Conservation (phyloP, 441 rosid species). For the Euphorbia schlechtendalii region DNA sequence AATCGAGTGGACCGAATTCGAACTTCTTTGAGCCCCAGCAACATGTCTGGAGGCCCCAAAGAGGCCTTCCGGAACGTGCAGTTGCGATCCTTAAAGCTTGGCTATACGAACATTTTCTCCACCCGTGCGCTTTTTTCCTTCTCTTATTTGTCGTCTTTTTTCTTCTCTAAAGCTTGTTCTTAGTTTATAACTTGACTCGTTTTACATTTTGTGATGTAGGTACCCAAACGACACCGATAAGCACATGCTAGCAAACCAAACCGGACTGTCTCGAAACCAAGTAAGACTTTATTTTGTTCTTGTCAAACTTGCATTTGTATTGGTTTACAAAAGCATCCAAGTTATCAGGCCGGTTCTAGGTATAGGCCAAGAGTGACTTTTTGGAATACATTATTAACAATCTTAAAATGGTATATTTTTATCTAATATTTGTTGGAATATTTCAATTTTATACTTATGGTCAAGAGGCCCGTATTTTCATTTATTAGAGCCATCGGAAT, state of each 20-base stretch:
- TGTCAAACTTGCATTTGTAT: constrained; percentile 2
- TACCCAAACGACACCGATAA: constrained; percentile 55
- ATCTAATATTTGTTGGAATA: no score
- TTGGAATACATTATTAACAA: neutral
- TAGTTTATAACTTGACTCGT: neutral
- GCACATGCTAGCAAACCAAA: constrained; percentile 50
- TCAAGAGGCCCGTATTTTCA: no score
- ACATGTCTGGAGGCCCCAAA: constrained; percentile 54
- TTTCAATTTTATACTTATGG: no score
- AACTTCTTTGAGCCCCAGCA: constrained; percentile 42
- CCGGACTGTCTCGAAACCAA: constrained; percentile 51
- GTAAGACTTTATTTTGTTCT: constrained; percentile 20
- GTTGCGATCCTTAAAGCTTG: constrained; percentile 57
- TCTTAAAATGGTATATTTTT: neutral
- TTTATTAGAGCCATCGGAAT: no score
- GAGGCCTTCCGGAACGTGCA: constrained; percentile 66
- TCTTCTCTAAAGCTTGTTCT: neutral
- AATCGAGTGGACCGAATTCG: constrained; percentile 27
- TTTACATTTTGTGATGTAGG: constrained; percentile 23
- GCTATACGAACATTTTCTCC: constrained; percentile 62
- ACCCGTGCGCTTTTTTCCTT: constrained; percentile 34
- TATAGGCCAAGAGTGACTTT: no score
- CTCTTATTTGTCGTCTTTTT: neutral
- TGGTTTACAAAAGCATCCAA: neutral
- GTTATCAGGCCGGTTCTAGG: no score